Evolutionary conservation across 352 stramenopile genomes (phyloP), one percentile per base, ranked within the genome.

Genomic region (Pythium pyrilobum): DNA sequence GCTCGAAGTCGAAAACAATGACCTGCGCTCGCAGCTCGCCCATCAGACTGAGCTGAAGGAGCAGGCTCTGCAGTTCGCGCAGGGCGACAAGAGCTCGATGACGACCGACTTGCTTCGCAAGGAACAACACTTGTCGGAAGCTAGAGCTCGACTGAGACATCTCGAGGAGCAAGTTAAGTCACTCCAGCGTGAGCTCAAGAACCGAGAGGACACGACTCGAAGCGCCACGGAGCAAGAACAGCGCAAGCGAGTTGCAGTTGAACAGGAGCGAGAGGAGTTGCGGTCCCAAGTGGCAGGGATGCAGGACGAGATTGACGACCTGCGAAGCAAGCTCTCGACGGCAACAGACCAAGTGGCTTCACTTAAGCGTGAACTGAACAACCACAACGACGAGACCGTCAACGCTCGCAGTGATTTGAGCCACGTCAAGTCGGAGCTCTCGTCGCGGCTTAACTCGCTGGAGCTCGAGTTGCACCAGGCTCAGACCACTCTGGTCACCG

Each of bases 1-100:
- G 4, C 50, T 86, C 21, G 60, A 81, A 52, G 67, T 83, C n/a
- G 66, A 83, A n/a, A 58, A 49, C 31, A 41, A 16, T 20, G 52
- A 49, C 1, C 12, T 66, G 15, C 51, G 52, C 11, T 41, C 36
- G 5, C 52, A 58, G 43, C 25, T 60, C 10, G 44, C 33, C 1
- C 33, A 67, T 28, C 59, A 67, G 38, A 58, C 33, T 8, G 59
- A 58, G 29, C 23, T 50, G 16, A 58, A 62, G 33, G 41, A 67
- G 12, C 52, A 60, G 38, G 52, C 59, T 8, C 44, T 61, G 18
- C 51, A 66, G 27, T 46, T 66, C 13, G 58, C 58, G 36, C 51
- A 66, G 12, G 47, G 51, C 15, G 58, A 66, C 25, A 66, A 66
- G 31, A 52, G 31, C n/a, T 16, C 43, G 4, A 55, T 65, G 57